phyloP scores from a whole-genome alignment of 2,329 filamentous ascomycete genomes.

The Diaporthe nobilis region DNA sequence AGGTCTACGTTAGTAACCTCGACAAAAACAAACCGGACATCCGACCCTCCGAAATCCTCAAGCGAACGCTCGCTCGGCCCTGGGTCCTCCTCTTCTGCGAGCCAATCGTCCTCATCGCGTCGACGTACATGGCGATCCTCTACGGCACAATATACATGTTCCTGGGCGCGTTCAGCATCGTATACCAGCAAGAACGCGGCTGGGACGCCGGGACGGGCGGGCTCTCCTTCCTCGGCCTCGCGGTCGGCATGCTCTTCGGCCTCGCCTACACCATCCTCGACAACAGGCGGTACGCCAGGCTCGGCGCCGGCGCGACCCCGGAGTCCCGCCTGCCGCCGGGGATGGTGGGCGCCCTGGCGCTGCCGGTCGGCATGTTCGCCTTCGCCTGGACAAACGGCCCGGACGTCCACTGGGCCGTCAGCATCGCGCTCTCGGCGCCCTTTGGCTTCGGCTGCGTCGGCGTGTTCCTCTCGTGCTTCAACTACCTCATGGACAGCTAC shows the following conservation, averaged over 20 bases:
- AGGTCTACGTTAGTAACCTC: constrained; percentile 44
- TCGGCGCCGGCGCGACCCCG: constrained; percentile 61
- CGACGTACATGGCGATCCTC: constrained; percentile 74
- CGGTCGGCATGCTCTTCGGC: constrained; percentile 71
- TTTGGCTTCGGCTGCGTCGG: constrained; percentile 65
- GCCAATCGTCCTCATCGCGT: constrained; percentile 75
- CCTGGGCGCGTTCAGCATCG: constrained; percentile 70
- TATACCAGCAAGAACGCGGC: constrained; percentile 70
- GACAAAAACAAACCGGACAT: constrained; percentile 49
- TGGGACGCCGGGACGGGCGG: constrained; percentile 71
- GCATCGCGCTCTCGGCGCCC: constrained; percentile 54
- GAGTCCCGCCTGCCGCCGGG: constrained; percentile 74
- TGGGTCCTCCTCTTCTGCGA: constrained; percentile 76
- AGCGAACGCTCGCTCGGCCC: constrained; percentile 70
- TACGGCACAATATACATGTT: constrained; percentile 69
- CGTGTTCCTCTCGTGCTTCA: constrained; percentile 75
- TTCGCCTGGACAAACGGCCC: constrained; percentile 34
- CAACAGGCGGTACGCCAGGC: constrained; percentile 66
- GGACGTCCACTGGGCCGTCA: constrained; percentile 52
- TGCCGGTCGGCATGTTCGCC: constrained; percentile 25
- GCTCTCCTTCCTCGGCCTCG: constrained; percentile 74
- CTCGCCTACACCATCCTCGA: constrained; percentile 64
- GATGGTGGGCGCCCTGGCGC: constrained; percentile 68
- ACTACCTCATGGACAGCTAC: constrained; percentile 79
- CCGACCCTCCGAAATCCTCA: constrained; percentile 58